These are phyloP conservation scores for Plasmodium inui DNA, from an alignment of 169 alveolate species.

Conservation along the genomic window DNA sequence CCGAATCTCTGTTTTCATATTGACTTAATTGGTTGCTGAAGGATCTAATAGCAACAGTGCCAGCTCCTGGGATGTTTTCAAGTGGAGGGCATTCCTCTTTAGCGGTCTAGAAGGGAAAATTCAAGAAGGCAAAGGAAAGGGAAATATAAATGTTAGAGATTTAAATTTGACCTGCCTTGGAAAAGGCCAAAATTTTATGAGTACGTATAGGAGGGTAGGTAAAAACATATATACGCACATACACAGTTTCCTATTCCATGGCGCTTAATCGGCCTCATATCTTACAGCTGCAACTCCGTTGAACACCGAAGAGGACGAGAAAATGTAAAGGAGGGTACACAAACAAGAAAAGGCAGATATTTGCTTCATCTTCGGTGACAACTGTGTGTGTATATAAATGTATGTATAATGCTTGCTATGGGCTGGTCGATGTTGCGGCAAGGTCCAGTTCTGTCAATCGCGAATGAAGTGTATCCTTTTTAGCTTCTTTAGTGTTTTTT, in stretches of 20 bases:
- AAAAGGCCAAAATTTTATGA: not conserved
- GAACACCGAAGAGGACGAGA: not conserved
- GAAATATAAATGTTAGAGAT: not conserved
- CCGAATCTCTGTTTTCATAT: not conserved
- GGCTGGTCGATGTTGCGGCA: not conserved
- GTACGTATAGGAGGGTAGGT: not conserved
- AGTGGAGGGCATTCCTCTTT: not conserved
- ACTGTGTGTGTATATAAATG: not conserved
- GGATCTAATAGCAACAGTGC: not conserved
- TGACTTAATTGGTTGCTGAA: not conserved
- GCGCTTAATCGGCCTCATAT: not conserved
- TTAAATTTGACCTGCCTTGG: not conserved
- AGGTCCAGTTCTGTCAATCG: not conserved
- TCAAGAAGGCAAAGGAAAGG: not conserved
- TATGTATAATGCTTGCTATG: not conserved
- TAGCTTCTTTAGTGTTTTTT: not conserved
- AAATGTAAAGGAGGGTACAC: not conserved
- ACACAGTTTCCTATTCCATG: not conserved
- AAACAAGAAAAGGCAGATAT: not conserved
- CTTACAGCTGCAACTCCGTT: not conserved
- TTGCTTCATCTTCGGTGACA: not conserved
- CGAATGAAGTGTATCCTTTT: not conserved
- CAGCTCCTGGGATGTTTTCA: not conserved
- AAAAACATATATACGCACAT: not conserved
- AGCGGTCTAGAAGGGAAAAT: not conserved